Base-by-base conservation (phyloP, 2,329 filamentous ascomycete genomes). In the Parastagonospora nodorum region DNA sequence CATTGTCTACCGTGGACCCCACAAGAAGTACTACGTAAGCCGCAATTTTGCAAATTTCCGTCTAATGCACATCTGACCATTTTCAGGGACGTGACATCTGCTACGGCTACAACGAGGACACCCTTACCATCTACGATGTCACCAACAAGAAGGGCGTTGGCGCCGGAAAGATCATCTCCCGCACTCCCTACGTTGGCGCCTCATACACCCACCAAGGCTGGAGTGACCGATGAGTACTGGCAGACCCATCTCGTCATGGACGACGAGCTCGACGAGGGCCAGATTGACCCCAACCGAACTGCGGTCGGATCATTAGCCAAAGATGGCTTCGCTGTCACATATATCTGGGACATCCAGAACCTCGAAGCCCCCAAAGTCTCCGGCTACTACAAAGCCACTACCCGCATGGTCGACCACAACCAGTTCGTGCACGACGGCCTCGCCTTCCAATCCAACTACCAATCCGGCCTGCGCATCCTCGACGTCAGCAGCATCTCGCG, bases 191-290 rank as follows among this genome's bases (percentile, higher is more conserved):
- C 64, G 74, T 77, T 28, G 82, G 82, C 35, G 79, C 79, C 8
- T 68, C 74, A 4, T 85, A 85, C 71, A 83, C 81, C 11, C 83
- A 86, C 58, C 82, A 84, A 63, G 83, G 83, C 5, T 84, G 82
- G 81, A n/a, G 71, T 84, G 3, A 71, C 80, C 16, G 66, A 72
- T 45, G 60, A 67, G 14, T 58, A 56, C 33, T 73, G 67, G 68
- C 70, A 73, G 28, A 69, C 69, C 2, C 67, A 72, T 38, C 53
- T 74, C 12, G 61, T 74, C 39, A 63, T 74, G 52, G 71, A 74
- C 48, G 71, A 74, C 48, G 71, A 74, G 56, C 67, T 72, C 43
- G 71, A 74, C 48, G 71, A 74, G 58, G 69, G 68, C 48, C 65
- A 69, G n/a, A 63, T 71, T 29, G 60, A 68, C 37, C 53, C 58